Evolutionary conservation across 129 eudicot species (phyloP).

Genomic region (Flaveria trinervia): DNA sequence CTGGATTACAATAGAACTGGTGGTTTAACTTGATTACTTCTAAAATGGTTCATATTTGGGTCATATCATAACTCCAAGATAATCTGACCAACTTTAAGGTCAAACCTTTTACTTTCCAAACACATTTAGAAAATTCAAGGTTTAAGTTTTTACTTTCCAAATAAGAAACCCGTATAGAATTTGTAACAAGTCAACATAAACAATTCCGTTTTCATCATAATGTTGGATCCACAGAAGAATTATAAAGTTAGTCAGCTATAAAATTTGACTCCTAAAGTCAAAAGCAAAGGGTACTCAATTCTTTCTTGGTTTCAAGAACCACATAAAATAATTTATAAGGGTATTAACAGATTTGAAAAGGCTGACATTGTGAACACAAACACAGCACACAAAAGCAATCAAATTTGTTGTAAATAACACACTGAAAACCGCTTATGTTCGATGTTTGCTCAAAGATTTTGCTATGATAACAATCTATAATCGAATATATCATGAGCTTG

Average conservation of each 20-base stretch:
- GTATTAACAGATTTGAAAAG: background rate
- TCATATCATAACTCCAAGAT: background rate
- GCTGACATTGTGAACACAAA: no score
- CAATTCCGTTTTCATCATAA: background rate
- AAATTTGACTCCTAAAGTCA: slow-evolving; percentile 24
- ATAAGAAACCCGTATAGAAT: background rate
- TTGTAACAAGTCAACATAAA: background rate
- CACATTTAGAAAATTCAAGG: background rate
- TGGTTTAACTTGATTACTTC: background rate
- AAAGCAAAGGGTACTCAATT: background rate
- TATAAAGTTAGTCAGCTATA: background rate
- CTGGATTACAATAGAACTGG: background rate
- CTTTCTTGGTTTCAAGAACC: slow-evolving; percentile 3
- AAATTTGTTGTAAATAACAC: background rate
- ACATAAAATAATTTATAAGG: background rate
- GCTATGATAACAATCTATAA: background rate
- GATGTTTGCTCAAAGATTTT: slow-evolving; percentile 2
- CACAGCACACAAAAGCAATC: background rate
- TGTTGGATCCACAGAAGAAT: background rate
- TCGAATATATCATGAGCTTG: background rate
- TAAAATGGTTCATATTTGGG: background rate
- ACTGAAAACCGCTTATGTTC: background rate
- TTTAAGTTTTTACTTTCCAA: background rate
- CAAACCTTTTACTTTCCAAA: background rate
- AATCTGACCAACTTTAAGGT: background rate